Evolutionary conservation across 2,329 filamentous ascomycete genomes (phyloP).

Genomic region (Coniochaeta pulveracea): DNA sequence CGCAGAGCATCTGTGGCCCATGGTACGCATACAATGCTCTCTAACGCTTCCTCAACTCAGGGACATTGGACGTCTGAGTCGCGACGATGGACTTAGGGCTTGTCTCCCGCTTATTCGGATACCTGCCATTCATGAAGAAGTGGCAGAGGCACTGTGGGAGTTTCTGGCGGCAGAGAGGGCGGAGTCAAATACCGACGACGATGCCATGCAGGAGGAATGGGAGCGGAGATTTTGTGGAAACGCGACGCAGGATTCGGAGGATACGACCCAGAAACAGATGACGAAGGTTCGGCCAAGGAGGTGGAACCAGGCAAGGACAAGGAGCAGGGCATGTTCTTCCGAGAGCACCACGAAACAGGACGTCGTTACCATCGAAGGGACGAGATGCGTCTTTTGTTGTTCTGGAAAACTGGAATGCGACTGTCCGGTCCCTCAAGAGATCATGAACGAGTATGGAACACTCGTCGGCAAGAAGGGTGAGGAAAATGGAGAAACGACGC

Average conservation of each 20-base stretch:
- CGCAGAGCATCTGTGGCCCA: conserved; percentile 7
- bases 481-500: not conserved
- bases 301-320: not conserved
- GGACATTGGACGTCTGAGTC: conserved; percentile 9
- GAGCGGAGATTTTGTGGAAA: not conserved
- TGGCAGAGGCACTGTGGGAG: conserved; percentile 12
- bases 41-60: conserved; percentile 11
- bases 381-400: too few species aligned
- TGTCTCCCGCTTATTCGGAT: conserved; percentile 13
- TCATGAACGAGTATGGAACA: not conserved
- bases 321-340: too few species aligned
- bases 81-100: conserved; percentile 8
- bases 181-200: not conserved
- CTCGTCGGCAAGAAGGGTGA: not conserved
- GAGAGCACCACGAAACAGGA: too few species aligned
- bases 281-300: not conserved
- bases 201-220: not conserved
- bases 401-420: not conserved
- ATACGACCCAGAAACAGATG: not conserved
- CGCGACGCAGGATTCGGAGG: not conserved
- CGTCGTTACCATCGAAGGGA: too few species aligned
- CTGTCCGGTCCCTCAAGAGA: not conserved
- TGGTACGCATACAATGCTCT: conserved; percentile 10
- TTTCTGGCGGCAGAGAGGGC: conserved; percentile 4
- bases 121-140: conserved; percentile 14